Percentiles rank a stretch among this genome's conserved stretches.
Conservation (phyloP, 106 monocot genomes). For the Cymbidium sinense region DNA sequence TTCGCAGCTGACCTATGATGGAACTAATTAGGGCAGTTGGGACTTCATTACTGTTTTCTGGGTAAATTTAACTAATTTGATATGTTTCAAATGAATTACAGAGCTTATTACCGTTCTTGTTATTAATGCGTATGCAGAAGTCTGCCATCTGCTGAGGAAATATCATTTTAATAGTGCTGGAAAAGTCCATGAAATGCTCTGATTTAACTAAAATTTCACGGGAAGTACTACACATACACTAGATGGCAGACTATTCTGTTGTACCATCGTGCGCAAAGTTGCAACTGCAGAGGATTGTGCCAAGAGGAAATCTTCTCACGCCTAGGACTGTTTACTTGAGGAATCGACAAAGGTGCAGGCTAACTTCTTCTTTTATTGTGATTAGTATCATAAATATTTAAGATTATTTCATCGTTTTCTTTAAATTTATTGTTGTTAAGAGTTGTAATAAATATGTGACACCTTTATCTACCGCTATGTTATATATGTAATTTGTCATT, state of each 20-base stretch:
- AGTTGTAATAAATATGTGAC: neutral
- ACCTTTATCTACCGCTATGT: neutral
- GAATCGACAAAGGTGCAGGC: neutral
- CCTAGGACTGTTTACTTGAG: neutral
- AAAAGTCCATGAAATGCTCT: neutral
- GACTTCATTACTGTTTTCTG: neutral
- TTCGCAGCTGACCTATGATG: neutral
- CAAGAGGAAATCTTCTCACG: neutral
- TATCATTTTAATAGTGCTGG: neutral
- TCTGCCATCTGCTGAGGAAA: neutral
- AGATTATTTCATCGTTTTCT: neutral
- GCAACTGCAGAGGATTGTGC: neutral
- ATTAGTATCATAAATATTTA: neutral
- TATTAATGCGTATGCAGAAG: neutral
- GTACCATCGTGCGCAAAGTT: neutral
- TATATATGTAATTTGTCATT: neutral
- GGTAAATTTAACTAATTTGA: neutral
- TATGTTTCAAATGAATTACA: neutral
- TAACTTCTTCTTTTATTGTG: neutral
- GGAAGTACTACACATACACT: neutral
- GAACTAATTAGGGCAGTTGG: neutral
- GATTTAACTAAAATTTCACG: neutral
- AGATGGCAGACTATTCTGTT: slow-evolving; percentile 6
- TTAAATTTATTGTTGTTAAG: neutral
- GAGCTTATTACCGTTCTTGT: neutral